Evolutionary conservation across 768 basidiomycete genomes (phyloP), one percentile per base, ranked within the genome.

Genomic region (Jaapia argillacea): DNA sequence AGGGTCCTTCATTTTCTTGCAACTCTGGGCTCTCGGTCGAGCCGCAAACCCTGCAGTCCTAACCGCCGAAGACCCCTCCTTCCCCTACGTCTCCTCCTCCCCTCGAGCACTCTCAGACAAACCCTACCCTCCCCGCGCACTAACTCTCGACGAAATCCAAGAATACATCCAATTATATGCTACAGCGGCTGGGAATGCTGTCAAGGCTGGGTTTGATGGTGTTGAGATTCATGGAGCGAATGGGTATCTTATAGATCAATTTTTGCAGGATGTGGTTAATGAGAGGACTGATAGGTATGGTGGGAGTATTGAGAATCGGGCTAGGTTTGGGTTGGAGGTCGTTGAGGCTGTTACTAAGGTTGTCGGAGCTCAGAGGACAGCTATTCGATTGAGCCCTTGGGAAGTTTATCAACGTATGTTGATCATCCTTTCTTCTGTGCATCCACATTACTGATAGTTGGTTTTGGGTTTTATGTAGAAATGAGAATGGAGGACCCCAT

Each of bases 11-110:
- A 70, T 81, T 20, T 78, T 63, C 54, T 44, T 70, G 20, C 79
- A 82, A 54, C 65, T 78, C 1, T 76, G 77, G 67, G 77, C 78
- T 1, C 52, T n/a, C n/a, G n/a, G n/a, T n/a, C n/a, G n/a, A n/a
- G n/a, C n/a, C n/a, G n/a, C n/a, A n/a, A n/a, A n/a, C 20, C 47
- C 58, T n/a, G 48, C 52, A 0, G 38, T 62, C 27, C 58, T 79
- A 0, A 50, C 50, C 4, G 52, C 66, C 40, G 65, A 69, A 39
- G 59, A 65, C 41, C 53, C 47, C 3, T 48, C 48, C 39, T 61
- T 60, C 6, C 57, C 55, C 3, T 61, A 61, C 47, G 55, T 65
- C 41, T 56, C 63, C 10, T 57, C 65, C 4, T 67, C 67, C 2
- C 27, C 55, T 5, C 55, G 66, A 40, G 48, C 48, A 0, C 42